Evolutionary conservation across 2,329 filamentous ascomycete species (phyloP).

Genomic region (Eurotiales sp.): DNA sequence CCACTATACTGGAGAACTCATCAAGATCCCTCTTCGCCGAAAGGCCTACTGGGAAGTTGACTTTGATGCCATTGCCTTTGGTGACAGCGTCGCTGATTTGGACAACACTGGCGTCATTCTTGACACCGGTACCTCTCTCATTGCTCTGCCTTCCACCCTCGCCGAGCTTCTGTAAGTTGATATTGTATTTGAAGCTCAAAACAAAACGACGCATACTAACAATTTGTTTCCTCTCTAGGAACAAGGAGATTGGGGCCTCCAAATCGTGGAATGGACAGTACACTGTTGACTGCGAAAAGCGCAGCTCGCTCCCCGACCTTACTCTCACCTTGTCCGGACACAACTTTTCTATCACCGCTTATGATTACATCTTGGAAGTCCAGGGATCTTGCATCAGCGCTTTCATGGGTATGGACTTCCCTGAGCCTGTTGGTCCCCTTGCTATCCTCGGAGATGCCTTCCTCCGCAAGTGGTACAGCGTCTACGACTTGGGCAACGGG

Average conservation of each 20-base stretch:
- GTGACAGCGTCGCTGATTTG: conserved; percentile 78
- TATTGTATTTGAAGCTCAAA: too few species aligned
- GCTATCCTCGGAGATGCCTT: conserved; percentile 77
- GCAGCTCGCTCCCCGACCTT: conserved; percentile 79
- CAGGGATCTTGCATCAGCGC: conserved; percentile 94
- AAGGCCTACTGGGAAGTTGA: conserved; percentile 99
- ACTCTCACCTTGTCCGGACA: conserved; percentile 86
- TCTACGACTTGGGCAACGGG: conserved; percentile 89
- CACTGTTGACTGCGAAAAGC: conserved; percentile 82
- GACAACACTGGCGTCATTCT: conserved; percentile 95
- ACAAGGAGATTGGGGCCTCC: conserved; percentile 96
- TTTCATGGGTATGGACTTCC: conserved; percentile 94
- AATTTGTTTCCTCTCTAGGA: conserved; percentile 45
- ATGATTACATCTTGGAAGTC: conserved; percentile 94
- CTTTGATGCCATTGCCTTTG: conserved; percentile 85
- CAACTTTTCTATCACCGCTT: conserved; percentile 84
- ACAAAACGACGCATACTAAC: not conserved
- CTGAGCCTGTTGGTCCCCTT: conserved; percentile 81
- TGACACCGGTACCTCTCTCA: conserved; percentile 96
- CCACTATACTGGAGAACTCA: conserved; percentile 81
- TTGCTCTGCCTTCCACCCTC: conserved; percentile 84
- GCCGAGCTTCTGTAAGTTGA: conserved; percentile 75
- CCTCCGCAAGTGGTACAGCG: conserved; percentile 67
- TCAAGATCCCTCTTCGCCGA: conserved; percentile 88
- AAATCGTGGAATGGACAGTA: conserved; percentile 98